Evolutionary conservation across 345 rosid species (phyloP).

Genomic region (Eutrema japonicum): DNA sequence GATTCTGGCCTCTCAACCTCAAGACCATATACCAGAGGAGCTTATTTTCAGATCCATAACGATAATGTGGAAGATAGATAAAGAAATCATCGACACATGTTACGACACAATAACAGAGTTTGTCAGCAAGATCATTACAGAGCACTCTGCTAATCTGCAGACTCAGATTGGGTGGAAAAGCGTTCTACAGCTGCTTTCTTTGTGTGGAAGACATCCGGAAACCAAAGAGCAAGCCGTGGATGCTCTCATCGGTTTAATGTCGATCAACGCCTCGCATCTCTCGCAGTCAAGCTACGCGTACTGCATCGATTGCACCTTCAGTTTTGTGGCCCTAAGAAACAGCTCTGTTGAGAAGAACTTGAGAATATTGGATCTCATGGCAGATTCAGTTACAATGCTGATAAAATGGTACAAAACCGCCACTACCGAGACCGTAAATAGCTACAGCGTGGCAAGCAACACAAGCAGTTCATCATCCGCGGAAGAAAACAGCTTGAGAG

Average conservation of each 20-base stretch:
- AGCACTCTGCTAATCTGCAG: conserved; percentile 65
- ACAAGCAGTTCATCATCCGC: conserved; percentile 55
- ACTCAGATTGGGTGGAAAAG: conserved; percentile 81
- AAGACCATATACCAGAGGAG: conserved; percentile 65
- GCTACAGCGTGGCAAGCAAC: conserved; percentile 54
- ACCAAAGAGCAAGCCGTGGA: conserved; percentile 79
- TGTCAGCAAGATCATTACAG: conserved; percentile 61
- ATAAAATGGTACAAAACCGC: conserved; percentile 61
- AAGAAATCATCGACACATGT: conserved; percentile 78
- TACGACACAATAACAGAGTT: conserved; percentile 61
- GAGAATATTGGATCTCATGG: conserved; percentile 66
- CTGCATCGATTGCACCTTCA: conserved; percentile 79
- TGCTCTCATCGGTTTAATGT: conserved; percentile 63
- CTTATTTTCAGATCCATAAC: conserved; percentile 74
- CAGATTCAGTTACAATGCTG: conserved; percentile 62
- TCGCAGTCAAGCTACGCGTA: conserved; percentile 62
- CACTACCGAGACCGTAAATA: conserved; percentile 48
- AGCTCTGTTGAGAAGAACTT: conserved; percentile 71
- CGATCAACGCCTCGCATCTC: conserved; percentile 51
- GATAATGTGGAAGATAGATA: conserved; percentile 89
- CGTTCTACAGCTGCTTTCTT: conserved; percentile 67
- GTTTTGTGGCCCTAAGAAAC: conserved; percentile 72
- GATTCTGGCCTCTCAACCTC: conserved; percentile 55
- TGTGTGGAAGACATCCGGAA: conserved; percentile 71
- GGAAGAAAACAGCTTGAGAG: conserved; percentile 56